Base-by-base conservation (phyloP, 805 yeast species). In the Saccharomycopsis oosterbeekiorum region DNA sequence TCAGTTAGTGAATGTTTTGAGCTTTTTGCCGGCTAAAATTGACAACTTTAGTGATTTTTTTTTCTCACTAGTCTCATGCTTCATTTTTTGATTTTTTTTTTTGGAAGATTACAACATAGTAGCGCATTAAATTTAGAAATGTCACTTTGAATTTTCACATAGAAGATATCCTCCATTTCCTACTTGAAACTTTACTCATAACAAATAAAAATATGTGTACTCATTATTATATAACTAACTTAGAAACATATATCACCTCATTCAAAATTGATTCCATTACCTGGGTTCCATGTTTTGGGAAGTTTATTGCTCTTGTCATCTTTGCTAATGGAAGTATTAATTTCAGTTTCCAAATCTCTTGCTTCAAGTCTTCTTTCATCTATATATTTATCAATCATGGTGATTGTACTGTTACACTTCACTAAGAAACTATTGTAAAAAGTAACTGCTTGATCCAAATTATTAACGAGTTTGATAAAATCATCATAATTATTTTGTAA, bases 351-450 rank as follows among this genome's bases (percentile, higher is more conserved):
- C 15, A 84, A 70, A 26, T 78, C 80, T 24, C 82, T 72, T 1
- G 83, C 86, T 64, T 82, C 83, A 8, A 76, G 67, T 57, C 86
- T 74, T 56, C 89, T 71, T 14, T 72, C 68, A 37, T 77, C 73
- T n/a, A 82, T 79, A 69, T 75, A 86, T 15, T 74, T 73, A 63
- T 80, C 83, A 64, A 85, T 78, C 50, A 80, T 82, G 14, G 72
- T 71, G 50, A 79, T 67, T 21, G 84, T 78, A 1, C 67, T 71
- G 36, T 75, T 73, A 5, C 82, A 77, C 59, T 80, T 80, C 9
- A 70, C 70, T 37, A 78, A 73, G 63, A 89, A 80, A 59, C 84
- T 86, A 43, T 77, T 77, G 73, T 92, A 92, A 69, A 91, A 91
- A 59, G 78, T 78, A 0, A 81, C 67, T 0, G 96, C 97, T 66